phyloP scores from a whole-genome alignment of 768 basidiomycete genomes.

The Tricholoma flavovirens region DNA sequence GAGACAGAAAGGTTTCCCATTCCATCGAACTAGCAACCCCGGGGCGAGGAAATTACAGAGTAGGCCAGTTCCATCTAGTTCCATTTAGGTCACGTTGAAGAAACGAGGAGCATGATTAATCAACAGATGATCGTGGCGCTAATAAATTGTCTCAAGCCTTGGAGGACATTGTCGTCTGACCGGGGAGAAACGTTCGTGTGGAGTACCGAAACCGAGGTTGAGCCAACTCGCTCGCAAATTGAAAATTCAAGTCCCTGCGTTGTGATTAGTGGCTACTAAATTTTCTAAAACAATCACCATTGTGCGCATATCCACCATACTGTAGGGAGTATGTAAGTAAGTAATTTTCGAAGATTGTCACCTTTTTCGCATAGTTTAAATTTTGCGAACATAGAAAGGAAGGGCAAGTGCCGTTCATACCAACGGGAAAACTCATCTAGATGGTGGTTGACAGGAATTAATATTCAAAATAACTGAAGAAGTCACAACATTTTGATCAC shows the following conservation, averaged over 20 bases:
- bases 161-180: not conserved
- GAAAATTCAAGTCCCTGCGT: not conserved
- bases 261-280: not conserved
- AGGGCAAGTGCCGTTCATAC: no score
- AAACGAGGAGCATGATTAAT: not conserved
- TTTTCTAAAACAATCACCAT: not conserved
- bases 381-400: no score
- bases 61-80: not conserved
- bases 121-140: not conserved
- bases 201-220: not conserved
- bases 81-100: not conserved
- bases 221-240: not conserved
- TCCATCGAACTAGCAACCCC: not conserved
- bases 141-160: not conserved
- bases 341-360: not conserved
- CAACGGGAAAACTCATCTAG: no score
- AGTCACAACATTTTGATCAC: no score
- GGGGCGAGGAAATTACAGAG: not conserved
- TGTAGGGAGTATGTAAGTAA: not conserved
- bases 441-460: no score
- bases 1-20: not conserved
- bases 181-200: not conserved
- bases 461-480: no score
- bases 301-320: not conserved
- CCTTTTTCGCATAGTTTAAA: not conserved